Conservation (phyloP, 305 asterid genomes). For the Solanum chacoense region DNA sequence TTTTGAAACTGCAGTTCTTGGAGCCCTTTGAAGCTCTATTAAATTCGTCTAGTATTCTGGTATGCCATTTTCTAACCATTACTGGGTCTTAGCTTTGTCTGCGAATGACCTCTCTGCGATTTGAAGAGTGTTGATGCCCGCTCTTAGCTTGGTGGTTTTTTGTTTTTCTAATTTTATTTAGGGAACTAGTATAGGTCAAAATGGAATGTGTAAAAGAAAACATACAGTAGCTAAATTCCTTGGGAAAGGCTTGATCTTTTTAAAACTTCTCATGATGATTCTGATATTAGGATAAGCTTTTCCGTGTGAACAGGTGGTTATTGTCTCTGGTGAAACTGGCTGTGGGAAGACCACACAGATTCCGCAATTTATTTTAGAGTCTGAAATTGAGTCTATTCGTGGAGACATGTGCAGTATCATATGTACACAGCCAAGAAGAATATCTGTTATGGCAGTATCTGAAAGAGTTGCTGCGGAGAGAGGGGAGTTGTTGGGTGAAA, state of each 20-base stretch:
- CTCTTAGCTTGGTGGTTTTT: not conserved
- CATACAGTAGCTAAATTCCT: not conserved
- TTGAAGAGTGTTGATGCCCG: not conserved
- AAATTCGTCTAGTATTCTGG: not conserved
- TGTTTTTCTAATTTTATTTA: slow-evolving; percentile 2
- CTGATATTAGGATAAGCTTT: slow-evolving; percentile 12
- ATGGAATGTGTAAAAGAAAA: not conserved
- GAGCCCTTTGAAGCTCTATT: not conserved
- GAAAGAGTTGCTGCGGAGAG: slow-evolving; percentile 93
- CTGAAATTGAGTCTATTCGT: slow-evolving; percentile 52
- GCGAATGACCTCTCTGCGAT: not conserved
- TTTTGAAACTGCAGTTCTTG: not conserved
- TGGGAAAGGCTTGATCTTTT: not conserved
- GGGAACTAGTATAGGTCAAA: not conserved
- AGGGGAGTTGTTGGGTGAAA: slow-evolving; percentile 91
- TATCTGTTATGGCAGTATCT: slow-evolving; percentile 92
- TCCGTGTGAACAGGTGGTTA: slow-evolving; percentile 46
- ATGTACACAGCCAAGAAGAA: slow-evolving; percentile 91
- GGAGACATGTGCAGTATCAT: slow-evolving; percentile 78
- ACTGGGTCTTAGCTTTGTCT: not conserved
- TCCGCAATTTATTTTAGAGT: slow-evolving; percentile 87
- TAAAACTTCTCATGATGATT: not conserved
- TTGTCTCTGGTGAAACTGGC: slow-evolving; percentile 96
- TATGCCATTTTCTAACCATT: not conserved
- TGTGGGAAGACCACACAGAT: slow-evolving; percentile 98